A percentile compares a stretch with the other conserved stretches of the same genome.
These are phyloP conservation scores for Fusarium sp. DNA, from an alignment of 2,329 filamentous ascomycete species.

Conservation along the genomic window DNA sequence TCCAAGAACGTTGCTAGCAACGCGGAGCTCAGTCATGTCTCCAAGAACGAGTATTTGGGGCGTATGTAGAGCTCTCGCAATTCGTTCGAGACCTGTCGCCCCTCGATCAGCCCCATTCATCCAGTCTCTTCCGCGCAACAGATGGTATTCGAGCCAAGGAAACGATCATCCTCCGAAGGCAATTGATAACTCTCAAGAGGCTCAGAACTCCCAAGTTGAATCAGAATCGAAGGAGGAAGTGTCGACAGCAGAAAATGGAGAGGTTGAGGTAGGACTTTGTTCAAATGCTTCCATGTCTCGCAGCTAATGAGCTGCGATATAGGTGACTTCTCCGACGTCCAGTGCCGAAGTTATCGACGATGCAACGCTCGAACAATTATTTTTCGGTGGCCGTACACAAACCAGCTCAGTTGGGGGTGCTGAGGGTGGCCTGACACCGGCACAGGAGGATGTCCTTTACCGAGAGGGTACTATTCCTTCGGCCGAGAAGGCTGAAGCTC, in stretches of 20 bases:
- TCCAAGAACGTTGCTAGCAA: conserved; percentile 43
- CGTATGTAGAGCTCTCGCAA: conserved; percentile 49
- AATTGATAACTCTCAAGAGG: conserved; percentile 28
- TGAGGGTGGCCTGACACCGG: conserved; percentile 52
- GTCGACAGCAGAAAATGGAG: conserved; percentile 9
- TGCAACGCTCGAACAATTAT: conserved; percentile 50
- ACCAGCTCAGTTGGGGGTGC: conserved; percentile 47
- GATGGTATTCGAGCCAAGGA: conserved; percentile 50
- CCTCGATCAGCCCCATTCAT: conserved; percentile 39
- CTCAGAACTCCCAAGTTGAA: conserved; percentile 15
- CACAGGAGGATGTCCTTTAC: conserved; percentile 58
- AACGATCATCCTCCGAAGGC: conserved; percentile 41
- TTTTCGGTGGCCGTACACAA: conserved; percentile 50
- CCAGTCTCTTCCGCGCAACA: conserved; percentile 33
- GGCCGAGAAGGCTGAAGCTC: conserved; percentile 47
- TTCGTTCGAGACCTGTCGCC: conserved; percentile 44
- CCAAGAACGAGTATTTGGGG: conserved; percentile 49
- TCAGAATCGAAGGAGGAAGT: background rate
- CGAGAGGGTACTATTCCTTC: conserved; percentile 55
- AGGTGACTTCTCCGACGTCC: conserved; percentile 22
- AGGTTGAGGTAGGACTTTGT: conserved; percentile 40
- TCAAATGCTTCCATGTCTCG: conserved; percentile 3
- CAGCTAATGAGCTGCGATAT: conserved; percentile 28
- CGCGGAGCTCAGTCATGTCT: conserved; percentile 49
- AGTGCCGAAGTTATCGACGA: conserved; percentile 47